phyloP scores from a whole-genome alignment of 2,329 filamentous ascomycete species.

The Colletotrichum sojae region DNA sequence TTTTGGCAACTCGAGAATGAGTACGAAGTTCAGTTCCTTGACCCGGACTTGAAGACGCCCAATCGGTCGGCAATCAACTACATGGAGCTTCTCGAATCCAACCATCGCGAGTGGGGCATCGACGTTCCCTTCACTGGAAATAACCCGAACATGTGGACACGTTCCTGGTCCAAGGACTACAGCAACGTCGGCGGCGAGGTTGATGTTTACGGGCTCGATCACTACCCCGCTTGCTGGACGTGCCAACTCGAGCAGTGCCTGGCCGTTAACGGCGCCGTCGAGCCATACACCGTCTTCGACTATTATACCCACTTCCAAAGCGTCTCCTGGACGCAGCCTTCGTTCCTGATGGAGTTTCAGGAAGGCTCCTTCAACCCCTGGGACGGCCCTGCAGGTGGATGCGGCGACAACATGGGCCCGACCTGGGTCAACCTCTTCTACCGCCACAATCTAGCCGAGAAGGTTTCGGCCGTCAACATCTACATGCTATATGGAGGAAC shows the following conservation, averaged over 20 bases:
- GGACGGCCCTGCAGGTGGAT: not conserved
- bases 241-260: not conserved
- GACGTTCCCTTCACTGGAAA: slow-evolving; percentile 80
- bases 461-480: not conserved
- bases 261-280: not conserved
- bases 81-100: slow-evolving; percentile 47
- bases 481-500: slow-evolving; percentile 10
- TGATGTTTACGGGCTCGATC: slow-evolving; percentile 56
- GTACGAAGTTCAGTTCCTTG: slow-evolving; percentile 68
- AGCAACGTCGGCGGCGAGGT: slow-evolving; percentile 19
- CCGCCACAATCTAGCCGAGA: slow-evolving; percentile 1
- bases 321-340: not conserved
- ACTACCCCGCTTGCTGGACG: slow-evolving; percentile 4
- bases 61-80: slow-evolving; percentile 53
- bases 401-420: slow-evolving; percentile 1
- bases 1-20: slow-evolving; percentile 81
- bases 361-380: not conserved
- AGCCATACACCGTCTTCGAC: slow-evolving; percentile 41
- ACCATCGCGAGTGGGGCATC: slow-evolving; percentile 75
- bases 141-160: slow-evolving; percentile 63
- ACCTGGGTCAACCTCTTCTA: slow-evolving; percentile 13
- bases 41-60: slow-evolving; percentile 75
- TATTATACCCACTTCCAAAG: slow-evolving; percentile 49
- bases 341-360: slow-evolving; percentile 1
- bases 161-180: slow-evolving; percentile 27